Percentiles rank a stretch among this genome's conserved stretches.
Evolutionary conservation across 2,329 filamentous ascomycete species (phyloP).

Genomic region (Pyrenochaeta sp.): DNA sequence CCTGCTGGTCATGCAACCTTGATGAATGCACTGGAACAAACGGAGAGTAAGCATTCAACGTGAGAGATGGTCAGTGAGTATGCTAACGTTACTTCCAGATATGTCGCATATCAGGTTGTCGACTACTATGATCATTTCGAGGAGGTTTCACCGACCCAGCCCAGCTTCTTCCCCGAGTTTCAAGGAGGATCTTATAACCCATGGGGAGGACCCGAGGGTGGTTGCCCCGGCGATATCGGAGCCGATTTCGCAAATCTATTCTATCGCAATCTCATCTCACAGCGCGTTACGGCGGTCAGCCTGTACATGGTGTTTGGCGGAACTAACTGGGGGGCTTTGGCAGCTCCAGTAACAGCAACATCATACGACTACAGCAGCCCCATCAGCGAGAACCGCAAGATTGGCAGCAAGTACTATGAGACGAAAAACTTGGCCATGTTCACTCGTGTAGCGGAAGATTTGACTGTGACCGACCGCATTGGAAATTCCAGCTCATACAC

Average conservation of each 20-base stretch:
- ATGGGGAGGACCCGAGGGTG: slow-evolving; percentile 67
- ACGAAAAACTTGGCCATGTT: slow-evolving; percentile 70
- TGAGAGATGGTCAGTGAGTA: background rate
- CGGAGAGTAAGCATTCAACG: slow-evolving; percentile 49
- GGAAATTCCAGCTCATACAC: slow-evolving; percentile 61
- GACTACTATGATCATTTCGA: slow-evolving; percentile 60
- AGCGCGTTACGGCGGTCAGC: slow-evolving; percentile 67
- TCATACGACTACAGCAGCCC: slow-evolving; percentile 72
- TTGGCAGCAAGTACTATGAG: slow-evolving; percentile 69
- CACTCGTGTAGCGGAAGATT: slow-evolving; percentile 64
- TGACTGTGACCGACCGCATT: slow-evolving; percentile 63
- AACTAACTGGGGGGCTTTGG: slow-evolving; percentile 69
- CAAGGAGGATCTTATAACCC: slow-evolving; percentile 68
- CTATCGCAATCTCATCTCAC: slow-evolving; percentile 69
- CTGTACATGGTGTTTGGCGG: slow-evolving; percentile 73
- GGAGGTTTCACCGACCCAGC: slow-evolving; percentile 55
- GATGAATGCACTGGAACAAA: slow-evolving; percentile 68
- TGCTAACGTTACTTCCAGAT: slow-evolving; percentile 31
- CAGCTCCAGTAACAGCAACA: slow-evolving; percentile 65
- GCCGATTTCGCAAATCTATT: slow-evolving; percentile 70
- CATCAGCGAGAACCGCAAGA: slow-evolving; percentile 65
- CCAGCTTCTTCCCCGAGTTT: slow-evolving; percentile 67
- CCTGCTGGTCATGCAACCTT: slow-evolving; percentile 71
- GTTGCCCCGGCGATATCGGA: slow-evolving; percentile 63
- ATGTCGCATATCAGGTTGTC: slow-evolving; percentile 62